These are phyloP conservation scores for Cubamyces sp. DNA, from an alignment of 768 basidiomycete genomes.

Conservation along the genomic window DNA sequence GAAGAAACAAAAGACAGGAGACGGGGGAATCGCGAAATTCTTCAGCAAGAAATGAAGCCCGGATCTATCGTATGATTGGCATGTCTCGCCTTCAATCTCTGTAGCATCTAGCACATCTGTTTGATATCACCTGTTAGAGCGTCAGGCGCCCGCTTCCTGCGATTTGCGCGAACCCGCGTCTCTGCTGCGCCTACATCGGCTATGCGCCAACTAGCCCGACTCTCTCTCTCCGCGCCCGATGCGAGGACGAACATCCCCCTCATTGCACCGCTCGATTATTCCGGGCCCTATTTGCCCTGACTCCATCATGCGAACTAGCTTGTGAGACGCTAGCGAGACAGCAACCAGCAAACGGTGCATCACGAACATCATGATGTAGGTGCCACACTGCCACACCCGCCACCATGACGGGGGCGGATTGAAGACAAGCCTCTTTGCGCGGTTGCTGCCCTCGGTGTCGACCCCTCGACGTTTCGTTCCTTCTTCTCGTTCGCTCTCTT, in stretches of 20 bases:
- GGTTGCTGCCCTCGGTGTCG: conserved; percentile 19
- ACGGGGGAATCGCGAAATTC: conserved; percentile 52
- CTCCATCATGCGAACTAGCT: conserved; percentile 6
- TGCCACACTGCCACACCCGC: conserved; percentile 15
- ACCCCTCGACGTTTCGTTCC: conserved; percentile 25
- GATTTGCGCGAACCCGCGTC: no score
- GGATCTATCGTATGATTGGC: background rate
- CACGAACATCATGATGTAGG: conserved; percentile 23
- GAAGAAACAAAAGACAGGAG: conserved; percentile 36
- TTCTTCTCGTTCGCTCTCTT: conserved; percentile 23
- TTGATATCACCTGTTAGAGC: conserved; percentile 1
- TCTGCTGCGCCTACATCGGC: background rate
- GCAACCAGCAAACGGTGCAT: conserved; percentile 15
- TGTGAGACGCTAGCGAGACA: conserved; percentile 11
- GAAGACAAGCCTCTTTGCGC: conserved; percentile 20
- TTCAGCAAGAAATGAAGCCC: conserved; percentile 40
- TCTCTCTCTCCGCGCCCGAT: background rate
- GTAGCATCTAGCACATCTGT: background rate
- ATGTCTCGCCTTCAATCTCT: background rate
- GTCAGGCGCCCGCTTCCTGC: background rate
- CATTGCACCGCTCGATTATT: background rate
- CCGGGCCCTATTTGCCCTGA: background rate
- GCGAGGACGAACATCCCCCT: no score
- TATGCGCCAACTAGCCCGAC: background rate
- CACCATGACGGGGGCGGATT: conserved; percentile 15